These are phyloP conservation scores for Torulaspora globosa DNA, from an alignment of 1,139 yeast genomes.

Conservation along the genomic window DNA sequence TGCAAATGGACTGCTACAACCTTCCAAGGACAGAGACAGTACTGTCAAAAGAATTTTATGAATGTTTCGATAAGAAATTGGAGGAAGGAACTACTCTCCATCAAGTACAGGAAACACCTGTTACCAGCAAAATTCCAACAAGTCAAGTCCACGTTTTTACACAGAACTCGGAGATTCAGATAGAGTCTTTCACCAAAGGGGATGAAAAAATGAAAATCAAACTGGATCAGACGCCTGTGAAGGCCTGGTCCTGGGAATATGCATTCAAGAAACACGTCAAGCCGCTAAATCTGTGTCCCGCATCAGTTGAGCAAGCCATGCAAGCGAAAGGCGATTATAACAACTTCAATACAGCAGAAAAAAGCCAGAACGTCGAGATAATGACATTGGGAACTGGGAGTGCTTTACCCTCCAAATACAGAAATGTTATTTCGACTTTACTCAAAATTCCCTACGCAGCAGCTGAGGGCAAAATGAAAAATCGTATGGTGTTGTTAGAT, in stretches of 20 bases:
- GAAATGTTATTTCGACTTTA: conserved; percentile 80
- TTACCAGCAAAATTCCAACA: conserved; percentile 14
- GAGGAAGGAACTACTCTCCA: conserved; percentile 26
- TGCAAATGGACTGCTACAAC: conserved; percentile 52
- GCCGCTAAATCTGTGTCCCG: conserved; percentile 31
- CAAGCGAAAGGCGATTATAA: conserved; percentile 22
- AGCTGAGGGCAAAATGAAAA: conserved; percentile 35
- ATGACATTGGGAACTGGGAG: conserved; percentile 91
- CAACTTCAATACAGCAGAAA: conserved; percentile 25
- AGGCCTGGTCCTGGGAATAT: conserved; percentile 39
- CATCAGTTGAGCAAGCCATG: conserved; percentile 19
- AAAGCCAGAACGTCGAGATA: conserved; percentile 56
- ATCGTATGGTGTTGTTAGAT: conserved; percentile 60
- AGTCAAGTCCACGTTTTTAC: conserved; percentile 30
- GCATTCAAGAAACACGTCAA: conserved; percentile 45
- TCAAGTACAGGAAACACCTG: conserved; percentile 25
- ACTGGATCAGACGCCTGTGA: conserved; percentile 30
- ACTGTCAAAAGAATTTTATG: conserved; percentile 34
- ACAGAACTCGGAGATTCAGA: conserved; percentile 18
- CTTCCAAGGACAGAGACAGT: conserved; percentile 42
- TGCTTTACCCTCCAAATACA: conserved; percentile 76
- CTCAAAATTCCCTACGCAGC: conserved; percentile 57
- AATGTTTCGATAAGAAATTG: conserved; percentile 23
- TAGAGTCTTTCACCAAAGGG: conserved; percentile 28
- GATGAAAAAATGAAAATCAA: conserved; percentile 16